phyloP scores from a whole-genome alignment of 345 rosid species.

The Dovyalis caffra region DNA sequence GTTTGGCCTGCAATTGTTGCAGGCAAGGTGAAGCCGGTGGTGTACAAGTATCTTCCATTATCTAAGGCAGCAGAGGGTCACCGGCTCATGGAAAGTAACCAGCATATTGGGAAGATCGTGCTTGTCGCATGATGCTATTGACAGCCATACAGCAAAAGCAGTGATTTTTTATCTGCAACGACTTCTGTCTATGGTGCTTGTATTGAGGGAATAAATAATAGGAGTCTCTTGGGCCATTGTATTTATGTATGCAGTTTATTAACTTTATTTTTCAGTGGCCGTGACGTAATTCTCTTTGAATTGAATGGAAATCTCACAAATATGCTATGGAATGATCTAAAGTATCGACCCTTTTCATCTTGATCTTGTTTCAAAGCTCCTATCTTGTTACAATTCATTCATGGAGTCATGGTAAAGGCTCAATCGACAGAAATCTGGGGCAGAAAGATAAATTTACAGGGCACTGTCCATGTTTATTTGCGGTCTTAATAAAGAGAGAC shows the following conservation, averaged over 20 bases:
- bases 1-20: constrained; percentile 81
- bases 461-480: background rate
- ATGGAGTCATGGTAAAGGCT: background rate
- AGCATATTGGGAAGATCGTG: constrained; percentile 77
- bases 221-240: background rate
- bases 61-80: constrained; percentile 70
- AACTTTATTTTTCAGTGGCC: background rate
- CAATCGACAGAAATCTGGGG: background rate
- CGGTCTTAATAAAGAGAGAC: background rate
- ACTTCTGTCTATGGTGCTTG: background rate
- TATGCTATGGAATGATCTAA: background rate
- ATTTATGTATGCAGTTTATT: background rate
- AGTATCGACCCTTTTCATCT: background rate
- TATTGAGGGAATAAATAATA: constrained; percentile 3
- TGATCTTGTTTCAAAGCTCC: background rate
- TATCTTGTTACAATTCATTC: background rate
- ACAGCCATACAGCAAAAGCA: background rate
- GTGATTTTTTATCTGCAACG: background rate
- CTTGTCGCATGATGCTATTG: constrained; percentile 44
- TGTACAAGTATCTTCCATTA: constrained; percentile 50
- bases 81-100: constrained; percentile 70
- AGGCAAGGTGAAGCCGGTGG: constrained; percentile 72
- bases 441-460: background rate
- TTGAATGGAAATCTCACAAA: background rate
- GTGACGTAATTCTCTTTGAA: background rate